phyloP scores from a whole-genome alignment of 345 rosid genomes.

The Limnanthes douglasii region DNA sequence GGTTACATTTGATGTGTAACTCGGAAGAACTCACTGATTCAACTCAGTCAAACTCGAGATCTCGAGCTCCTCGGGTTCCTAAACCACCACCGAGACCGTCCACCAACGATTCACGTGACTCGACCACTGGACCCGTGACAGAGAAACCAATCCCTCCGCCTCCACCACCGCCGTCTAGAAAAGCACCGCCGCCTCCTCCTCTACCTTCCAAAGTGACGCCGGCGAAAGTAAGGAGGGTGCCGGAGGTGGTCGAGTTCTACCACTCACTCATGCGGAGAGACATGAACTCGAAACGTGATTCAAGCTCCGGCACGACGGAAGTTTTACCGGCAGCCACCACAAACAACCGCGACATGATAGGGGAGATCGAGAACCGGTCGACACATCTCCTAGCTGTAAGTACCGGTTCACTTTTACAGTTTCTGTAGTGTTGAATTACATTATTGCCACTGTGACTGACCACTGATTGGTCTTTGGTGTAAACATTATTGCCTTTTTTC shows the following conservation, averaged over 20 bases:
- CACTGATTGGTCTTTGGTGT: conserved; percentile 9
- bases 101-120: no score
- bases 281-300: conserved; percentile 57
- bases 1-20: conserved; percentile 36
- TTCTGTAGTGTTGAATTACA: conserved; percentile 14
- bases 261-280: conserved; percentile 93
- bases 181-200: conserved; percentile 70
- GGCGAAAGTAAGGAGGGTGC: conserved; percentile 74
- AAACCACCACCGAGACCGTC: no score
- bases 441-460: conserved; percentile 19
- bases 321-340: conserved; percentile 22
- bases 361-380: conserved; percentile 98
- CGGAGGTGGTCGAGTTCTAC: conserved; percentile 96
- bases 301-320: conserved; percentile 30
- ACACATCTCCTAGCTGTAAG: conserved; percentile 80
- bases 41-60: conserved; percentile 35
- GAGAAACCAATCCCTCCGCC: conserved; percentile 16
- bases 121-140: no score
- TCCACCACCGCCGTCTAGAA: conserved; percentile 38
- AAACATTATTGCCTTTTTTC: conserved; percentile 14
- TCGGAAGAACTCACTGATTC: conserved; percentile 61
- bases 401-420: conserved; percentile 8
- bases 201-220: conserved; percentile 22
- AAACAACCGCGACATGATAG: conserved; percentile 89
- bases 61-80: conserved; percentile 73